These are phyloP conservation scores for Fusarium sambucinum DNA, from an alignment of 2,329 filamentous ascomycete species.

Conservation along the genomic window DNA sequence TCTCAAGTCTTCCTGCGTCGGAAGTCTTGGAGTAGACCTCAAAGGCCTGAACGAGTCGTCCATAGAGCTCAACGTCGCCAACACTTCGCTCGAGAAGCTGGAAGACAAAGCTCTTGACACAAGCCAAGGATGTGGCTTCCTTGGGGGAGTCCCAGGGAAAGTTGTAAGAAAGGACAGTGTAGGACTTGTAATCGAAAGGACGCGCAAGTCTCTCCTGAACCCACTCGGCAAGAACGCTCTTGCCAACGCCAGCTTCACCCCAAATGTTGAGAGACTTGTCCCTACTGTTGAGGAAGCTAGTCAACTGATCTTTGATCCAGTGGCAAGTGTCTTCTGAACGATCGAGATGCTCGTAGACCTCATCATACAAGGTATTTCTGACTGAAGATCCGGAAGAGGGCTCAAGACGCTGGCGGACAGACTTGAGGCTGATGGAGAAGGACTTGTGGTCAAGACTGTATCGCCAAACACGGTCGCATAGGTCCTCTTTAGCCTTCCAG, in stretches of 20 bases:
- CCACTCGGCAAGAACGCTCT: slow-evolving; percentile 56
- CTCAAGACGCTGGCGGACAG: slow-evolving; percentile 51
- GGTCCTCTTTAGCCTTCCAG: slow-evolving; percentile 50
- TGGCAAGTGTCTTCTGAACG: slow-evolving; percentile 56
- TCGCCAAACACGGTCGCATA: slow-evolving; percentile 54
- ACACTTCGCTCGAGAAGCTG: slow-evolving; percentile 56
- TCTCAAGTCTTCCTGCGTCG: slow-evolving; percentile 46
- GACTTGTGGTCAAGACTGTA: slow-evolving; percentile 49
- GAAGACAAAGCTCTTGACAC: slow-evolving; percentile 54
- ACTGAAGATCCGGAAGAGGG: slow-evolving; percentile 48
- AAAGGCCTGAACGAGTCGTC: slow-evolving; percentile 49
- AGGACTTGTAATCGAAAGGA: slow-evolving; percentile 52
- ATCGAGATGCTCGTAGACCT: slow-evolving; percentile 54
- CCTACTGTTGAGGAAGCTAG: slow-evolving; percentile 52
- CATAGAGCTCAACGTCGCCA: slow-evolving; percentile 53
- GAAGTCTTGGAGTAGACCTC: slow-evolving; percentile 42
- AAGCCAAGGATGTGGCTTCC: slow-evolving; percentile 49
- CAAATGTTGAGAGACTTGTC: slow-evolving; percentile 54
- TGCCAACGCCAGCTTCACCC: slow-evolving; percentile 52
- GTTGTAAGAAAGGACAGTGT: slow-evolving; percentile 53
- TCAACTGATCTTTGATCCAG: slow-evolving; percentile 54
- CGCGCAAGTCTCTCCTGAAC: slow-evolving; percentile 56
- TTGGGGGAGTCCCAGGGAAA: slow-evolving; percentile 52
- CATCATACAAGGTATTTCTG: slow-evolving; percentile 49
- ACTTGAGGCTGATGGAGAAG: slow-evolving; percentile 44